These are phyloP conservation scores for Pichia insulana DNA, from an alignment of 805 yeast species.

Conservation along the genomic window DNA sequence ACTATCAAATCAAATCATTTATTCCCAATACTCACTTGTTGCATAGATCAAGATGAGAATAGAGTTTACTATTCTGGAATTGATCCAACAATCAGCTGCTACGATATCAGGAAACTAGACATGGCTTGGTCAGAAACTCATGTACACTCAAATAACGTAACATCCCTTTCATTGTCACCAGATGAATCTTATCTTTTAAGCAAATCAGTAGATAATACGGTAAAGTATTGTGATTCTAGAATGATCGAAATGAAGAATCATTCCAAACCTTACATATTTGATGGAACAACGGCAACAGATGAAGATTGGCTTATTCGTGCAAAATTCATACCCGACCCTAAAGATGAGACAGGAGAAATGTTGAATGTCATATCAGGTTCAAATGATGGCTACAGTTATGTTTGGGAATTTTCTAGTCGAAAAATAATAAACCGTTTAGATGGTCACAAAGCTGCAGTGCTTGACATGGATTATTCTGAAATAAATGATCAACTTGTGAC, in stretches of 20 bases:
- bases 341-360: slow-evolving; percentile 24
- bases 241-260: slow-evolving; percentile 26
- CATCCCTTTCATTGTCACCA: slow-evolving; percentile 41
- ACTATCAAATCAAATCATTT: slow-evolving; percentile 23
- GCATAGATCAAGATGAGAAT: slow-evolving; percentile 30
- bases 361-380: slow-evolving; percentile 46
- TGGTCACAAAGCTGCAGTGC: slow-evolving; percentile 56
- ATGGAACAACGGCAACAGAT: slow-evolving; percentile 47
- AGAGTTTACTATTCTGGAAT: slow-evolving; percentile 54
- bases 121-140: slow-evolving; percentile 37
- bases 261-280: slow-evolving; percentile 38
- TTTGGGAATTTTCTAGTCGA: slow-evolving; percentile 53
- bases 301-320: slow-evolving; percentile 47
- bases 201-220: slow-evolving; percentile 47
- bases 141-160: slow-evolving; percentile 41
- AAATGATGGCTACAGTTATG: slow-evolving; percentile 45
- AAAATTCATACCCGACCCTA: slow-evolving; percentile 32
- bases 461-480: slow-evolving; percentile 42
- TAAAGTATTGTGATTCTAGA: slow-evolving; percentile 49
- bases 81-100: slow-evolving; percentile 53
- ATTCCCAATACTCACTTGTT: slow-evolving; percentile 52
- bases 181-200: slow-evolving; percentile 37
- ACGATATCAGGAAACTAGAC: slow-evolving; percentile 42
- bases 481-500: slow-evolving; percentile 33
- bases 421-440: slow-evolving; percentile 38